phyloP scores from a whole-genome alignment of 345 rosid species.

The Ceriops tagal region DNA sequence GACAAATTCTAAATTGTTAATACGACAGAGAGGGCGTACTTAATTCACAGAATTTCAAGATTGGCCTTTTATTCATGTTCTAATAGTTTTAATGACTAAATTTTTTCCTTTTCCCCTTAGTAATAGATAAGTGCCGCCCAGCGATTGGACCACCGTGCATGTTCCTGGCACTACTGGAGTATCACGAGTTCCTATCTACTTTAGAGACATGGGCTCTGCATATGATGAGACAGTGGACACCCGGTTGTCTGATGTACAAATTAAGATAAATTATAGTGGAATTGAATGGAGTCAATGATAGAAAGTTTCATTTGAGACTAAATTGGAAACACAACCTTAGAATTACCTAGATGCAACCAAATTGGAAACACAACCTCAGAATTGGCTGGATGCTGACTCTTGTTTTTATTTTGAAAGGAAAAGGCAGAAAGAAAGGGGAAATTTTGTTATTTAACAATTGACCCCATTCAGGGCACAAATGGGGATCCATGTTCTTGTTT shows the following conservation, averaged over 20 bases:
- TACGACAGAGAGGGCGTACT: too few relatives aligned
- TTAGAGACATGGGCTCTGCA: slow-evolving; percentile 20
- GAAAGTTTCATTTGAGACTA: slow-evolving; percentile 6
- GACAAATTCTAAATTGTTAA: too few relatives aligned
- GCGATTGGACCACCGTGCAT: slow-evolving; percentile 5
- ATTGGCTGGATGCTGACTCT: not conserved
- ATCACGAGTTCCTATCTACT: slow-evolving; percentile 4
- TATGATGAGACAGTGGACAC: slow-evolving; percentile 5
- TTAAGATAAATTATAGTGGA: not conserved
- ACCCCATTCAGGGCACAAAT: too few relatives aligned
- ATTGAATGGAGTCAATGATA: not conserved
- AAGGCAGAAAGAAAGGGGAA: too few relatives aligned
- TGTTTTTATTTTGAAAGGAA: too few relatives aligned
- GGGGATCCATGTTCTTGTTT: too few relatives aligned
- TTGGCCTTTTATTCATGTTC: too few relatives aligned
- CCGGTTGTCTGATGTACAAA: slow-evolving; percentile 2
- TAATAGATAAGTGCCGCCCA: not conserved
- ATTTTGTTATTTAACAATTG: too few relatives aligned
- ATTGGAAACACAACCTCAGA: not conserved
- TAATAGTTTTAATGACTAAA: too few relatives aligned
- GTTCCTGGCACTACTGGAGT: not conserved
- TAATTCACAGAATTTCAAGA: too few relatives aligned
- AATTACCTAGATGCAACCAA: not conserved
- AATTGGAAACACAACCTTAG: not conserved
- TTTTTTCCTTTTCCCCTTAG: too few relatives aligned